Percentiles rank a stretch among this genome's conserved stretches.
phyloP scores from a whole-genome alignment of 106 monocot genomes.

The Cymbidium sinense region DNA sequence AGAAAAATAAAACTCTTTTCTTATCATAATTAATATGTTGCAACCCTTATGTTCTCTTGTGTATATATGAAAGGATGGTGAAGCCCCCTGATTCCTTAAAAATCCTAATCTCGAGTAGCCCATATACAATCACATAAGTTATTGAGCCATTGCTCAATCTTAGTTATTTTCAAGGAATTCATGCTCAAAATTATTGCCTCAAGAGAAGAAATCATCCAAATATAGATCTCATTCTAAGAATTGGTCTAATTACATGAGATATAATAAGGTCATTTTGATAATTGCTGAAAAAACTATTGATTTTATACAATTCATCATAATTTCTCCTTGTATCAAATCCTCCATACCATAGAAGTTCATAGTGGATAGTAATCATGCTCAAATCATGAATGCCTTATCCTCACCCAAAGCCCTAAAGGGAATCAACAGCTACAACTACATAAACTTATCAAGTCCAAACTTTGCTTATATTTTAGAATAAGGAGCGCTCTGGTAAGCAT shows the following conservation, averaged over 20 bases:
- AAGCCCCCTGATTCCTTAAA: neutral
- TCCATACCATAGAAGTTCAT: too few relatives aligned
- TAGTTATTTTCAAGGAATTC: neutral
- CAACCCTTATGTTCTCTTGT: too few relatives aligned
- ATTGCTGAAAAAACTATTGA: neutral
- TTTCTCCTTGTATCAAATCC: too few relatives aligned
- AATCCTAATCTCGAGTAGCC: neutral
- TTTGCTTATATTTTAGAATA: too few relatives aligned
- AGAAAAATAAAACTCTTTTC: neutral
- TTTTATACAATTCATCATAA: neutral
- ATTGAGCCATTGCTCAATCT: neutral
- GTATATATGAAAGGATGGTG: neutral
- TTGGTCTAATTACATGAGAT: neutral
- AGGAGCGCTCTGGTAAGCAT: too few relatives aligned
- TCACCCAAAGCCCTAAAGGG: too few relatives aligned
- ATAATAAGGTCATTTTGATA: neutral
- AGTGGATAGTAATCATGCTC: too few relatives aligned
- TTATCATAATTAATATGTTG: too few relatives aligned
- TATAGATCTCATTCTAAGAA: neutral
- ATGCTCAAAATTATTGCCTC: neutral
- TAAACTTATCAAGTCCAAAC: too few relatives aligned
- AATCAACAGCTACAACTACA: too few relatives aligned
- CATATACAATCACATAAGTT: neutral
- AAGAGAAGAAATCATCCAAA: neutral
- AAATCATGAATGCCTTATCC: too few relatives aligned